A percentile compares a stretch with the other conserved stretches of the same genome.
phyloP scores from a whole-genome alignment of 192 early-diverging fungal species.

The Chytriomyces sp. region DNA sequence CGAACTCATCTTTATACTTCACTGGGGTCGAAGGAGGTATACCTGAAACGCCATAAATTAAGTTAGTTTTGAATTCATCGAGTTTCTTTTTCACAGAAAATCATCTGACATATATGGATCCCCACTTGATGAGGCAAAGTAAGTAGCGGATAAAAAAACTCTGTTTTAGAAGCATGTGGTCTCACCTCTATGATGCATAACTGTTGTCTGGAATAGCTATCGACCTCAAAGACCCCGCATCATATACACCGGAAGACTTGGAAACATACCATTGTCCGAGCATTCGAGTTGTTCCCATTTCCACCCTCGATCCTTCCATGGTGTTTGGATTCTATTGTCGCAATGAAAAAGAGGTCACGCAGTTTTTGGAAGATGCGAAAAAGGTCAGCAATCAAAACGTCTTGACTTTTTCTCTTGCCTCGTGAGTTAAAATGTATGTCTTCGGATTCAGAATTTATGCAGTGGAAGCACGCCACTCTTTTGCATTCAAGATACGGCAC shows the following conservation, averaged over 20 bases:
- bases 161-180: neutral
- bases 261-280: conserved; percentile 81
- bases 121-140: conserved; percentile 84
- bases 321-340: conserved; percentile 86
- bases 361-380: conserved; percentile 58
- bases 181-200: neutral
- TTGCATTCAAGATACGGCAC: conserved; percentile 67
- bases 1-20: conserved; percentile 95
- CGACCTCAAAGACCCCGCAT: conserved; percentile 43
- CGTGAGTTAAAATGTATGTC: neutral
- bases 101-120: conserved; percentile 89
- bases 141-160: conserved; percentile 6
- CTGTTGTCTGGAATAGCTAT: conserved; percentile 34
- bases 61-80: neutral
- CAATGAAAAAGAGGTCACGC: conserved; percentile 63
- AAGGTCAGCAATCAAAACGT: conserved; percentile 43
- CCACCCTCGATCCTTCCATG: conserved; percentile 90
- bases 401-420: conserved; percentile 13
- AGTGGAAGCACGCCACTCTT: conserved; percentile 59
- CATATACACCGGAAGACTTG: conserved; percentile 56
- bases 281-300: conserved; percentile 75
- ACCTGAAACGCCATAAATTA: neutral
- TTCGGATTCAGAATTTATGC: conserved; percentile 42
- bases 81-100: conserved; percentile 49
- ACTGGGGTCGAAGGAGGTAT: conserved; percentile 78